These are phyloP conservation scores for Ramaria rubella DNA, from an alignment of 768 basidiomycete species.

Conservation along the genomic window DNA sequence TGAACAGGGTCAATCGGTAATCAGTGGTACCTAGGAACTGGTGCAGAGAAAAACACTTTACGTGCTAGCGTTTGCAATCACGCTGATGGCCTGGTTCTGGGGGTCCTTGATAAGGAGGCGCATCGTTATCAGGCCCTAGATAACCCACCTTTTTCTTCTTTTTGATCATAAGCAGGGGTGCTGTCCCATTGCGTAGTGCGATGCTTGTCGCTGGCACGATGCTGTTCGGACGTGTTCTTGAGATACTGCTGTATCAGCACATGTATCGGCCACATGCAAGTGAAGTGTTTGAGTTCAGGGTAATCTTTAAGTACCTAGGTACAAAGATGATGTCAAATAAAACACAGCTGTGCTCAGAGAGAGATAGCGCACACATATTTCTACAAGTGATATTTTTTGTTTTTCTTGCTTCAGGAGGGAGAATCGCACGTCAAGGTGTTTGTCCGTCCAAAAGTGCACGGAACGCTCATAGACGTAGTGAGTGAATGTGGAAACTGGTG, in stretches of 20 bases:
- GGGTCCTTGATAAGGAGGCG: too few species aligned
- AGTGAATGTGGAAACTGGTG: slow-evolving; percentile 34
- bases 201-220: neutral
- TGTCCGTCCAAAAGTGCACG: neutral
- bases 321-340: neutral
- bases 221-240: neutral
- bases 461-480: slow-evolving; percentile 25
- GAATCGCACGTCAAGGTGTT: neutral
- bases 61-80: too few species aligned
- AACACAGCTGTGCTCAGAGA: neutral
- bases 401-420: neutral
- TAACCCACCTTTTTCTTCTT: too few species aligned
- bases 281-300: neutral
- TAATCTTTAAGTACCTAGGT: neutral
- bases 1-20: too few species aligned
- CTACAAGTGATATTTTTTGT: neutral
- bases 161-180: too few species aligned
- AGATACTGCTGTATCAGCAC: neutral
- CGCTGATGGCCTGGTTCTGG: too few species aligned
- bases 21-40: too few species aligned
- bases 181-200: too few species aligned
- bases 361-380: neutral
- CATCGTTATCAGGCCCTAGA: too few species aligned
- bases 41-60: too few species aligned
- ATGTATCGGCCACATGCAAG: neutral